Percentiles rank a stretch among this genome's conserved stretches.
Evolutionary conservation across 2,329 filamentous ascomycete genomes (phyloP).

Genomic region (Teratosphaeria gauchensis): DNA sequence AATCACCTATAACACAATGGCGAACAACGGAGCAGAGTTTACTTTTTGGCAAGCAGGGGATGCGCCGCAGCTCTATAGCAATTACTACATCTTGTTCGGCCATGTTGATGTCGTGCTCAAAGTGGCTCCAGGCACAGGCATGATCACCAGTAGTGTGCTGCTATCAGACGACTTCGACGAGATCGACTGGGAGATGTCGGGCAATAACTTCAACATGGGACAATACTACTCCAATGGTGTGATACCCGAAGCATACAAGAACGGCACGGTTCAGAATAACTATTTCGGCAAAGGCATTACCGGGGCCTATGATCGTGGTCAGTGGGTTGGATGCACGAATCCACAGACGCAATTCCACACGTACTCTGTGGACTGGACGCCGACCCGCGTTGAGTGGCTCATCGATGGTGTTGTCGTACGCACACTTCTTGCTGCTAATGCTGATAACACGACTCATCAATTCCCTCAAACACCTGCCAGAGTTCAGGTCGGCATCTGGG

Average conservation of each 20-base stretch:
- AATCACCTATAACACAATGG: neutral
- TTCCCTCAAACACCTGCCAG: constrained; percentile 67
- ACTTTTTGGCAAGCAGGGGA: neutral
- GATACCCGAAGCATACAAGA: neutral
- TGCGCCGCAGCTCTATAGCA: constrained; percentile 3
- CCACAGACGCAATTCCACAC: constrained; percentile 49
- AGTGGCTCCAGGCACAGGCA: constrained; percentile 36
- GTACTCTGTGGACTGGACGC: constrained; percentile 61
- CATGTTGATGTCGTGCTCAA: constrained; percentile 39
- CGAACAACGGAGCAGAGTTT: neutral
- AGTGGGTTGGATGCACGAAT: constrained; percentile 27
- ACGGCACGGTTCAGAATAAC: constrained; percentile 36
- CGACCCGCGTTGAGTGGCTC: constrained; percentile 53
- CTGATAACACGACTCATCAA: constrained; percentile 5
- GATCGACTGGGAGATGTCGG: constrained; percentile 43
- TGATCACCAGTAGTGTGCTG: neutral
- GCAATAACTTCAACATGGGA: constrained; percentile 18
- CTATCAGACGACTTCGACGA: constrained; percentile 45
- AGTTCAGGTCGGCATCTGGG: constrained; percentile 62
- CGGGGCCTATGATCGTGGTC: constrained; percentile 40
- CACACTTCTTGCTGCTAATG: constrained; percentile 25
- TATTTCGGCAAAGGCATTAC: constrained; percentile 48
- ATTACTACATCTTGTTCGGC: constrained; percentile 38
- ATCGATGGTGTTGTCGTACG: constrained; percentile 45
- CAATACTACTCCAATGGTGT: constrained; percentile 7